These are phyloP conservation scores for Colletotrichum eleusines DNA, from an alignment of 2,329 filamentous ascomycete species.

Conservation along the genomic window DNA sequence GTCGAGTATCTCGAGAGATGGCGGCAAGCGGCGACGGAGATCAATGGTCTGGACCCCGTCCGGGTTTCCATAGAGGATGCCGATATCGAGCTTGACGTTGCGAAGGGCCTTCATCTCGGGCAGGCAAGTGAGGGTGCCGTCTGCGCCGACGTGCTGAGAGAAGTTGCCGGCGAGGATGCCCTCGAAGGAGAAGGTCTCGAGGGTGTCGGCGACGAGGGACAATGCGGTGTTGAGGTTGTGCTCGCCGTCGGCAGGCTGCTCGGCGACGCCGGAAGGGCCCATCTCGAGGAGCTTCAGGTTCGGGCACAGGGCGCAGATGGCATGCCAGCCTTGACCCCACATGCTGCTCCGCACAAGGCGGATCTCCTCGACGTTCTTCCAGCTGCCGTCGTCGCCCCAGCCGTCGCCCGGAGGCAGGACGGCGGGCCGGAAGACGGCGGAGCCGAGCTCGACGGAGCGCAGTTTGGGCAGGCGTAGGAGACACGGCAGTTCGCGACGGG, in stretches of 20 bases:
- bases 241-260: conserved; percentile 37
- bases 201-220: conserved; percentile 30
- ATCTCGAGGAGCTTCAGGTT: conserved; percentile 39
- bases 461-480: conserved; percentile 34
- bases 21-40: conserved; percentile 6
- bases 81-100: conserved; percentile 38
- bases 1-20: conserved; percentile 27
- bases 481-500: conserved; percentile 36
- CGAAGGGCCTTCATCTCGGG: conserved; percentile 37
- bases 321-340: conserved; percentile 39
- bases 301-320: conserved; percentile 39
- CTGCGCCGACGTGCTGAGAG: conserved; percentile 32
- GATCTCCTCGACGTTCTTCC: conserved; percentile 40
- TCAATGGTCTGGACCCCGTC: conserved; percentile 24
- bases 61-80: conserved; percentile 25
- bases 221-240: conserved; percentile 38
- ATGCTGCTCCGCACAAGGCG: conserved; percentile 38
- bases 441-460: conserved; percentile 37
- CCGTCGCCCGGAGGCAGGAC: conserved; percentile 33
- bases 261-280: conserved; percentile 33
- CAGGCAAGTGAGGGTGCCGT: conserved; percentile 30
- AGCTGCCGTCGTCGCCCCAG: conserved; percentile 40
- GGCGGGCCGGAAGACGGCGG: conserved; percentile 35
- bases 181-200: conserved; percentile 38
- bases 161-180: conserved; percentile 37